Evolutionary conservation across 768 basidiomycete genomes (phyloP).

Genomic region (Gloeostereum incarnatum): DNA sequence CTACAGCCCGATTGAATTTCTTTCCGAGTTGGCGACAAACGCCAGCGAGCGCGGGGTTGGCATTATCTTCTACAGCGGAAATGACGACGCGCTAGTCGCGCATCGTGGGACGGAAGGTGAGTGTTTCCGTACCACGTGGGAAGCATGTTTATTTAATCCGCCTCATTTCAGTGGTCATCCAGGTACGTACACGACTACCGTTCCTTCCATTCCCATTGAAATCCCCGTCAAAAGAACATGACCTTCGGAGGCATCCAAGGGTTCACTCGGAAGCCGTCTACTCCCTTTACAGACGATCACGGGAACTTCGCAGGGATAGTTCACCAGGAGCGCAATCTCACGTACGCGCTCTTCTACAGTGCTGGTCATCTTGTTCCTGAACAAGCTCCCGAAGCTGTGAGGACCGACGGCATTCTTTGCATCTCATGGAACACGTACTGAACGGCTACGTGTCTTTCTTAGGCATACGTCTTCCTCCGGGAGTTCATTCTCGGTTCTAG

Average conservation of each 20-base stretch:
- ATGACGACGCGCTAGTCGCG: constrained; percentile 38
- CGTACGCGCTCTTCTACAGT: constrained; percentile 10
- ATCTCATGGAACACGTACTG: too few species aligned
- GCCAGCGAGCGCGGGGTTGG: constrained; percentile 23
- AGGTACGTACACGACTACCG: too few species aligned
- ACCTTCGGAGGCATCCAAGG: constrained; percentile 46
- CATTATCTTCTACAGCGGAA: constrained; percentile 37
- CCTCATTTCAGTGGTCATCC: too few species aligned
- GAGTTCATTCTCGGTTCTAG: not conserved
- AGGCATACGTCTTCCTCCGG: not conserved
- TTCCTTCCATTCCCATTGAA: too few species aligned
- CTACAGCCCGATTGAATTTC: constrained; percentile 36
- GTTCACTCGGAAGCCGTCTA: constrained; percentile 37
- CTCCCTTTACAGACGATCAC: constrained; percentile 35
- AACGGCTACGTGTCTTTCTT: too few species aligned
- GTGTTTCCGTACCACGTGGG: too few species aligned
- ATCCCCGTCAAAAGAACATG: constrained; percentile 31
- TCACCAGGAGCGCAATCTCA: constrained; percentile 43
- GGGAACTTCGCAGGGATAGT: constrained; percentile 37
- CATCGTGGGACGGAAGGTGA: constrained; percentile 37
- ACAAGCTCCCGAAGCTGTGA: constrained; percentile 9
- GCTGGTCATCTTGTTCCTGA: constrained; percentile 12
- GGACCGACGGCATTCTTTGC: too few species aligned
- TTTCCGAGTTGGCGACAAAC: constrained; percentile 36
- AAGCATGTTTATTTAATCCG: too few species aligned